phyloP scores from a whole-genome alignment of 495 filamentous ascomycete species.

The Aspergillus hancockii region DNA sequence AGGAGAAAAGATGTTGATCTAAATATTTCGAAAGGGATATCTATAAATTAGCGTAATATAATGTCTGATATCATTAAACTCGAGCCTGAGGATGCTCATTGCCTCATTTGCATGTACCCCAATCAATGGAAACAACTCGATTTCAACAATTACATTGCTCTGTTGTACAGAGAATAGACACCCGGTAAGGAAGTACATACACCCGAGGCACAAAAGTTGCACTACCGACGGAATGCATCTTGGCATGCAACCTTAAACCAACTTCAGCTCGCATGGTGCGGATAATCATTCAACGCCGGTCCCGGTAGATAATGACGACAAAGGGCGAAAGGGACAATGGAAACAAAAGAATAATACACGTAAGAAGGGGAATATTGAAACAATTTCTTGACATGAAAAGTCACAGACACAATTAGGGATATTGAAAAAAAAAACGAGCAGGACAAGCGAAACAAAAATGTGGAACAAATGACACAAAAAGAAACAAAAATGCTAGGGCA shows the following conservation, averaged over 20 bases:
- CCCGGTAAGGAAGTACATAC: slow-evolving; percentile 1
- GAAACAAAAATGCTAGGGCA: background rate
- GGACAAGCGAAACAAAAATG: background rate
- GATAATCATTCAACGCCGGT: background rate
- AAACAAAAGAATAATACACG: slow-evolving; percentile 4
- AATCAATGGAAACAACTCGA: too few species aligned
- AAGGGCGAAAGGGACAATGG: background rate
- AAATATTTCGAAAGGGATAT: too few species aligned
- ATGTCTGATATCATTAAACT: too few species aligned
- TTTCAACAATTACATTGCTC: background rate
- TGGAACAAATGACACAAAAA: background rate
- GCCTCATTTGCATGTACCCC: too few species aligned
- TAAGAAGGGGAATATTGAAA: background rate
- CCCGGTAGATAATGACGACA: slow-evolving; percentile 5
- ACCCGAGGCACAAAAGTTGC: background rate
- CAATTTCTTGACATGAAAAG: background rate
- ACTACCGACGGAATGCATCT: background rate
- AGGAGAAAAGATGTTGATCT: too few species aligned
- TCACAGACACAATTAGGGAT: background rate
- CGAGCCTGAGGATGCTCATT: too few species aligned
- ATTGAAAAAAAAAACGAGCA: background rate
- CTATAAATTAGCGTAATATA: too few species aligned
- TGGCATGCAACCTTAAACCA: slow-evolving; percentile 1
- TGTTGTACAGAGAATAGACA: background rate
- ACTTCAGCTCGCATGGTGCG: background rate